Conservation (phyloP, 768 basidiomycete genomes). For the Mycena rebaudengoi region DNA sequence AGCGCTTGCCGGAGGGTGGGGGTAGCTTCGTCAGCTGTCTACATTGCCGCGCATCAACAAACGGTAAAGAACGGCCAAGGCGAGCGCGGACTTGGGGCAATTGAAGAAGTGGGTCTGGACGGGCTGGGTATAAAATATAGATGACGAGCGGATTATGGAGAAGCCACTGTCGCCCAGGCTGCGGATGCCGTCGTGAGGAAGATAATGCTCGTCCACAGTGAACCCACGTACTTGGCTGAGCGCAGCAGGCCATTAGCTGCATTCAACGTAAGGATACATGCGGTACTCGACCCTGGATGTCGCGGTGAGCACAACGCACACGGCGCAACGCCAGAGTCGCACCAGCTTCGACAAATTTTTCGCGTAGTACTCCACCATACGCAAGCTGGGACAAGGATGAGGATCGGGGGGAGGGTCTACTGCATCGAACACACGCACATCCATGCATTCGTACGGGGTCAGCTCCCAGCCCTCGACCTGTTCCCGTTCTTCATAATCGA, state of each 20-base stretch:
- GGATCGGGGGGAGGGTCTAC: constrained; percentile 17
- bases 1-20: constrained; percentile 22
- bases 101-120: constrained; percentile 28
- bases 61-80: constrained; percentile 3
- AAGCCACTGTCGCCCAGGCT: constrained; percentile 65
- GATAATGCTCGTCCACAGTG: background rate
- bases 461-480: constrained; percentile 58
- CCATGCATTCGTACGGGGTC: constrained; percentile 43
- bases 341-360: constrained; percentile 41
- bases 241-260: constrained; percentile 58
- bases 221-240: constrained; percentile 57
- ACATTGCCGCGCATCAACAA: constrained; percentile 10
- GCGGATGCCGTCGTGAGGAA: constrained; percentile 8
- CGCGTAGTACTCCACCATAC: constrained; percentile 57
- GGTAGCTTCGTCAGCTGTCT: constrained; percentile 34
- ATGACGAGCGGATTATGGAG: constrained; percentile 55
- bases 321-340: background rate
- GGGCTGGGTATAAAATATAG: constrained; percentile 45
- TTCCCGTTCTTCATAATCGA: constrained; percentile 54
- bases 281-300: constrained; percentile 63
- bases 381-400: constrained; percentile 34
- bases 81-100: constrained; percentile 21
- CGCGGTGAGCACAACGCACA: background rate
- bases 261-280: constrained; percentile 61
- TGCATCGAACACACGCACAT: constrained; percentile 28